Evolutionary conservation across 139 green algal species (phyloP).

Genomic region (Choricystis sp.): DNA sequence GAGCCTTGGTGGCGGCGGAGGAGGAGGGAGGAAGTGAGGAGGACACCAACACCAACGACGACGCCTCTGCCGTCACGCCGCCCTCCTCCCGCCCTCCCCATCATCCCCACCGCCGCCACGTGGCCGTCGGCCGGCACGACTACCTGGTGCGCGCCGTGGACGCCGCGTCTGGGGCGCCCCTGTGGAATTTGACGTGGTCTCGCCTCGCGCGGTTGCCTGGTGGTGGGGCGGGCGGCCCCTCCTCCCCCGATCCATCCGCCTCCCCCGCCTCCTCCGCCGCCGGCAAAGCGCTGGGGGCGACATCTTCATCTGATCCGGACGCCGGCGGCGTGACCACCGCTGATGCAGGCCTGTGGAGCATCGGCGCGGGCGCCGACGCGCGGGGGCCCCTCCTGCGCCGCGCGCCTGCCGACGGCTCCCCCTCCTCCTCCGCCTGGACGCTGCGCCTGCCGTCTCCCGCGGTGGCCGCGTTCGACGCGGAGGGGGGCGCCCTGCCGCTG

Average conservation of each 20-base stretch:
- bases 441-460: not conserved
- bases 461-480: not conserved
- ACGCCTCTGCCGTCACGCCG: not conserved
- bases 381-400: too few species aligned
- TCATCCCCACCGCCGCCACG: too few species aligned
- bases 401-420: not conserved
- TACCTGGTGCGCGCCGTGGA: slow-evolving; percentile 51
- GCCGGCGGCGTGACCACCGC: not conserved
- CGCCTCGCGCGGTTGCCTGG: slow-evolving; percentile 1
- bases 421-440: not conserved
- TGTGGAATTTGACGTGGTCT: slow-evolving; percentile 22
- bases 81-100: too few species aligned
- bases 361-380: not conserved
- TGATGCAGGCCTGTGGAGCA: not conserved
- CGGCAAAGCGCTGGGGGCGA: too few species aligned
- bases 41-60: not conserved
- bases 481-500: not conserved
- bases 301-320: not conserved
- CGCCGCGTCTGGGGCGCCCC: slow-evolving; percentile 5
- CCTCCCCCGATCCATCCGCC: not conserved
- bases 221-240: not conserved
- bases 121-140: slow-evolving; percentile 55
- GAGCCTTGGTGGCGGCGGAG: not conserved
- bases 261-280: not conserved
- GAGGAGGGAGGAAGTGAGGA: not conserved